A percentile compares a stretch with the other conserved stretches of the same genome.
These are phyloP conservation scores for Fusarium mexicanum DNA, from an alignment of 2,329 filamentous ascomycete species.

Conservation along the genomic window DNA sequence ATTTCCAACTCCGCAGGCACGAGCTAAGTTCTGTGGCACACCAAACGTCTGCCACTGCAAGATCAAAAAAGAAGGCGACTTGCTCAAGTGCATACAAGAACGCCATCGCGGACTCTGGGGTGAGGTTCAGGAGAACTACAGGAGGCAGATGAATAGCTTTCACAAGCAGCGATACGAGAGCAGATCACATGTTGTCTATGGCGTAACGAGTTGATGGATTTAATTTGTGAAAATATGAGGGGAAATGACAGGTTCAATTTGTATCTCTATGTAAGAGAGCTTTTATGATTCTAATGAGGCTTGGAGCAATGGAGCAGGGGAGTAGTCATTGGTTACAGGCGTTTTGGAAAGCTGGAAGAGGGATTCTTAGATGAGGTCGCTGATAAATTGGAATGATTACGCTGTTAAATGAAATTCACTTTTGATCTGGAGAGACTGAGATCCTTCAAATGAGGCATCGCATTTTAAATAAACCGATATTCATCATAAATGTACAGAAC, in stretches of 20 bases:
- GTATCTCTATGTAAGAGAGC: not conserved
- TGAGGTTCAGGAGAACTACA: constrained; percentile 44
- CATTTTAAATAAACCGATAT: not conserved
- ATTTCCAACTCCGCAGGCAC: constrained; percentile 36
- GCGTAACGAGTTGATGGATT: constrained; percentile 16
- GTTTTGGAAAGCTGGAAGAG: not conserved
- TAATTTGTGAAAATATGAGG: not conserved
- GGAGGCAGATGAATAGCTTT: constrained; percentile 38
- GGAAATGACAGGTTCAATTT: not conserved
- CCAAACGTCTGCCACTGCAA: constrained; percentile 44
- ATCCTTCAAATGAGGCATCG: not conserved
- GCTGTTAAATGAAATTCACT: not conserved
- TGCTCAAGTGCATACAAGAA: constrained; percentile 38
- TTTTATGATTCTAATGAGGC: not conserved
- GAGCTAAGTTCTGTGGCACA: constrained; percentile 43
- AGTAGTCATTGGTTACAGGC: not conserved
- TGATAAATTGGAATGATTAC: not conserved
- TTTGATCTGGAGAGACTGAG: no score
- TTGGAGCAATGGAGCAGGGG: not conserved
- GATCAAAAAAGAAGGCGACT: constrained; percentile 34
- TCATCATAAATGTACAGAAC: not conserved
- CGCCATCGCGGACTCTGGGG: constrained; percentile 45
- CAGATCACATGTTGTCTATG: constrained; percentile 37
- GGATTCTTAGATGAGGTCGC: not conserved
- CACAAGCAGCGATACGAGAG: constrained; percentile 33